phyloP scores from a whole-genome alignment of 805 yeast genomes.

The Wickerhamia fluorescens region DNA sequence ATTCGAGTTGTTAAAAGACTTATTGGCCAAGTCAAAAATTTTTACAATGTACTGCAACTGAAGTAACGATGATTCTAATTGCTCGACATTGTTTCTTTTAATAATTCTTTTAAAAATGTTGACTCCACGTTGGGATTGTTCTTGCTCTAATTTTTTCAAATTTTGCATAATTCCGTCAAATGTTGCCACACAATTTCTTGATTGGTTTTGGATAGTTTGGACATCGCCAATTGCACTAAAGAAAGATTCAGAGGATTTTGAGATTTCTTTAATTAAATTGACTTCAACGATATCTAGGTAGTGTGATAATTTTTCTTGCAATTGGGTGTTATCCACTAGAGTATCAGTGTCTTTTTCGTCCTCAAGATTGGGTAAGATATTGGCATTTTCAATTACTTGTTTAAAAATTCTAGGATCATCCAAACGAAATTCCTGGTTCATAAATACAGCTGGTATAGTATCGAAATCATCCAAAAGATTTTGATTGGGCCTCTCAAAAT shows the following conservation, averaged over 20 bases:
- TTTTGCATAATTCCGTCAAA: constrained; percentile 41
- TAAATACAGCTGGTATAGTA: constrained; percentile 64
- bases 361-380: constrained; percentile 25
- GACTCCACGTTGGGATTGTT: constrained; percentile 46
- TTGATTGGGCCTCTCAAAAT: no score
- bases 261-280: constrained; percentile 72
- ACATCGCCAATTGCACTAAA: constrained; percentile 80
- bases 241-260: constrained; percentile 77
- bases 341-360: constrained; percentile 12
- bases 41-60: constrained; percentile 40
- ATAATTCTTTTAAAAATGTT: constrained; percentile 42
- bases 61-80: constrained; percentile 52
- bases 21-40: constrained; percentile 27
- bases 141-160: constrained; percentile 39
- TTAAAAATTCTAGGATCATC: constrained; percentile 86
- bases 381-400: constrained; percentile 57
- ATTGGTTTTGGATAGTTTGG: constrained; percentile 50
- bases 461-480: no score
- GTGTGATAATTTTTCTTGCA: constrained; percentile 75
- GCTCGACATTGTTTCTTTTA: constrained; percentile 52
- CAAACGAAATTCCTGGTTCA: constrained; percentile 61
- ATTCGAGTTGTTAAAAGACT: constrained; percentile 36
- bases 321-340: constrained; percentile 43
- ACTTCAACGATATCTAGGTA: constrained; percentile 83
- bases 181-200: constrained; percentile 43